phyloP scores from a whole-genome alignment of 306 rosid species.

The Albizia julibrissin region DNA sequence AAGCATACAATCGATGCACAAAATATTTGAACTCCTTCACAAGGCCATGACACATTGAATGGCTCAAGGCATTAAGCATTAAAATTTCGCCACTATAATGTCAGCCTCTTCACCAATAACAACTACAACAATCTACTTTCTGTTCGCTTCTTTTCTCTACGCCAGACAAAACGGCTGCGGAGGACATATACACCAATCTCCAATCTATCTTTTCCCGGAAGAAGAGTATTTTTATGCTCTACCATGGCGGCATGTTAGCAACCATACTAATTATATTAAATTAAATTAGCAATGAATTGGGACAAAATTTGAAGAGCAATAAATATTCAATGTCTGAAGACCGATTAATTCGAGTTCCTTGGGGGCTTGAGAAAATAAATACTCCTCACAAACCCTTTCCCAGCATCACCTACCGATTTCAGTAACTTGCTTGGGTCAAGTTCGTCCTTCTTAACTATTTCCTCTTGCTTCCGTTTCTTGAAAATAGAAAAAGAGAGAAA shows the following conservation, averaged over 20 bases:
- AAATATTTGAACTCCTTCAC: background rate
- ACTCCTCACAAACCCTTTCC: constrained; percentile 81
- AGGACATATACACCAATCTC: constrained; percentile 21
- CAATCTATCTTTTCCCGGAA: background rate
- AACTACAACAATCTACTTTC: background rate
- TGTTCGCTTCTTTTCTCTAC: background rate
- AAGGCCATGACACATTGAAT: background rate
- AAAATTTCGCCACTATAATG: background rate
- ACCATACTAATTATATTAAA: constrained; percentile 19
- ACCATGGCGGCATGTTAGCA: background rate
- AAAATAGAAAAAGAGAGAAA: background rate
- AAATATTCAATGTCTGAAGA: background rate
- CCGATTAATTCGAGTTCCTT: constrained; percentile 27
- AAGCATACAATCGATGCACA: background rate
- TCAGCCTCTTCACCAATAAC: background rate
- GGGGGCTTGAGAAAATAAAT: constrained; percentile 72
- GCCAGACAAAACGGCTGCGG: background rate
- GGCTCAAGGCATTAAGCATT: background rate
- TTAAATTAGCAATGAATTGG: constrained; percentile 6
- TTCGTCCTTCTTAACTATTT: constrained; percentile 48
- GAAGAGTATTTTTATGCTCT: background rate
- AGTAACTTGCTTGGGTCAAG: constrained; percentile 56
- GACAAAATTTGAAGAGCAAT: constrained; percentile 23
- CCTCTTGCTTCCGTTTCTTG: constrained; percentile 80
- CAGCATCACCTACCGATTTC: constrained; percentile 67